Conservation (phyloP, 2,329 filamentous ascomycete genomes). For the Drechmeria coniospora region DNA sequence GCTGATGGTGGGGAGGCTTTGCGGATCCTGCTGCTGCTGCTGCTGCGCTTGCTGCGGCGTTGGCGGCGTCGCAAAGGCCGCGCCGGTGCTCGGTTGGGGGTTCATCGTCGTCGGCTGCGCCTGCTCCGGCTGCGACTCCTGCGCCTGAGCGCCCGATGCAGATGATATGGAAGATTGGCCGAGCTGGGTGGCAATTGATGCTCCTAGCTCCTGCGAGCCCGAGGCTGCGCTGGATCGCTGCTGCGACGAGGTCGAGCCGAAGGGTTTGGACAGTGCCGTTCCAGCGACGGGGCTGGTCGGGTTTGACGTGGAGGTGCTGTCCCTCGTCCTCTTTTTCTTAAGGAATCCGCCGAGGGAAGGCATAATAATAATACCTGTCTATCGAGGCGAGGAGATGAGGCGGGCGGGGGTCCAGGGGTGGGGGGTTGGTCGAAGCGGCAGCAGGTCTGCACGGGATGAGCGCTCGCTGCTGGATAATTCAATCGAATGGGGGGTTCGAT, state of each 20-base stretch:
- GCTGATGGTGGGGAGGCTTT: conserved; percentile 67
- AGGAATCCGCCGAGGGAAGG: conserved; percentile 89
- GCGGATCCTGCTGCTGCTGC: conserved; percentile 30
- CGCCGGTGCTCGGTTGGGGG: conserved; percentile 4
- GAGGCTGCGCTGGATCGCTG: conserved; percentile 9
- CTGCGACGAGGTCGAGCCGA: conserved; percentile 21
- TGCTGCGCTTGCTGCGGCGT: no score
- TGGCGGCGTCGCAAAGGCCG: conserved; percentile 6
- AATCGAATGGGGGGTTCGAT: no score
- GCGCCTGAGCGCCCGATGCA: conserved; percentile 5
- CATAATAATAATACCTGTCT: conserved; percentile 38
- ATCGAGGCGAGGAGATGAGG: conserved; percentile 4
- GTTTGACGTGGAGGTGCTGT: conserved; percentile 41
- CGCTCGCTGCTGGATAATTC: no score
- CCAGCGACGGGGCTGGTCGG: conserved; percentile 48
- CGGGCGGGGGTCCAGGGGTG: background rate
- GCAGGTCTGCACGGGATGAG: no score
- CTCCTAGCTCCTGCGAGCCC: conserved; percentile 6
- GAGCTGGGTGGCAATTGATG: conserved; percentile 4
- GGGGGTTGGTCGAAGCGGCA: no score
- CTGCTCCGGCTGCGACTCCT: conserved; percentile 8
- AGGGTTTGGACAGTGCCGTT: conserved; percentile 33
- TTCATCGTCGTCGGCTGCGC: conserved; percentile 8
- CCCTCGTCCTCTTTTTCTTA: conserved; percentile 94
- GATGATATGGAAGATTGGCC: conserved; percentile 6